Base-by-base conservation (phyloP, 164 flowering plant species). In the Magnolia kwangsiensis region DNA sequence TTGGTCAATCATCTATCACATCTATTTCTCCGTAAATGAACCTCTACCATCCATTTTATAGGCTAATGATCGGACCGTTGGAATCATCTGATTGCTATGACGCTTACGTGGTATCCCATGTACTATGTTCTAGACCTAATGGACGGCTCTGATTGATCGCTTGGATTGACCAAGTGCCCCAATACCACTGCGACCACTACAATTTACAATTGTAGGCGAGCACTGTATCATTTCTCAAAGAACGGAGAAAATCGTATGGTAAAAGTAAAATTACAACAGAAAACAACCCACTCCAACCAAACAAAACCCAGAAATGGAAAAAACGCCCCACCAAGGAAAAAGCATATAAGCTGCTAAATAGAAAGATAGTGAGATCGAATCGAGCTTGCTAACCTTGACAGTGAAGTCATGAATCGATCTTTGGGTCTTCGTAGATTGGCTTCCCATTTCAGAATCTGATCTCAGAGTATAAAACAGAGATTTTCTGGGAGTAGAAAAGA, bases 341-440 rank as follows among this genome's bases (percentile, higher is more conserved):
- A 51, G 59, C 59, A 51, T 8, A 51, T 8, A 51, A 51, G 59
- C 13, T 51, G 59, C 59, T 27, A 27, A 27, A 27, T 27, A 27
- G 29, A 27, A 27, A 55, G 13, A 11, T 10, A 55, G 16, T 8
- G 61, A 55, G 18, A 55, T 55, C 4, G 13, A 55, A 16, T 55
- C 18, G 61, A 2, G 61, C 8, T n/a, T 55, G 65, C 83, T 0
- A 73, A 89, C 93, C 88, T 90, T 89, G 37, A 90, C 92, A 70
- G 90, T 86, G 82, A 90, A 89, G 20, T 88, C 87, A 73, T 88
- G 81, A 68, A 89, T 66, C 1, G 90, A 86, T 16, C 65, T 69
- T 5, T 63, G 51, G 16, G 64, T 20, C 49, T 77, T 63, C 10
- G 50, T 50, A 11, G 91, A 86, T 19, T 72, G 81, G 71, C 81